Conservation (phyloP, 176 grass and related monocot species). For the Oryza officinalis region DNA sequence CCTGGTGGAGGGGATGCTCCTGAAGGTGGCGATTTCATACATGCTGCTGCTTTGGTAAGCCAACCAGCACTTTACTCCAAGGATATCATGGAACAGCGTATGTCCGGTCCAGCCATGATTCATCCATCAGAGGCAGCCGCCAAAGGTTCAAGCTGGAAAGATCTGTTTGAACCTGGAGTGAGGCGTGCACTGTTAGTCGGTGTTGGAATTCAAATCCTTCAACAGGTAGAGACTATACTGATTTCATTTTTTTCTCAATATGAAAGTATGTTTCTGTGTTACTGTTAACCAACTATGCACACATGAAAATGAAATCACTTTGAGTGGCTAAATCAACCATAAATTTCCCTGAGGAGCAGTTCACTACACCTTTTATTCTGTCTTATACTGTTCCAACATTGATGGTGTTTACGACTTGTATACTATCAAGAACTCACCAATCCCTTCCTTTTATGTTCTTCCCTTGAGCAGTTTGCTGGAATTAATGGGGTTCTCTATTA, state of each 20-base stretch:
- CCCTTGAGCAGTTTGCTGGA: slow-evolving; percentile 67
- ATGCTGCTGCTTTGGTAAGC: slow-evolving; percentile 84
- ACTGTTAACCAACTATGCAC: too few relatives aligned
- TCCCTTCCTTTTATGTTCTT: neutral
- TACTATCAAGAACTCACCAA: slow-evolving; percentile 20
- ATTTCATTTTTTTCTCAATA: too few relatives aligned
- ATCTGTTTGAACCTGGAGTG: slow-evolving; percentile 82
- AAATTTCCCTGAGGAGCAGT: too few relatives aligned
- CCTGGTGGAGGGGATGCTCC: slow-evolving; percentile 54
- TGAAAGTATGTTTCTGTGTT: too few relatives aligned
- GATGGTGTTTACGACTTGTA: neutral
- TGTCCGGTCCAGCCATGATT: slow-evolving; percentile 64
- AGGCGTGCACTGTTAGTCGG: slow-evolving; percentile 73
- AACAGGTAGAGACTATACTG: slow-evolving; percentile 60
- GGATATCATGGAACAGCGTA: slow-evolving; percentile 54
- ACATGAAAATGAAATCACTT: too few relatives aligned
- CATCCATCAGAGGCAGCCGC: slow-evolving; percentile 61
- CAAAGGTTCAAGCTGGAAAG: slow-evolving; percentile 64
- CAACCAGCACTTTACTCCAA: slow-evolving; percentile 77
- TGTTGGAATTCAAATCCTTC: slow-evolving; percentile 82
- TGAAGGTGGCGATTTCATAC: slow-evolving; percentile 60
- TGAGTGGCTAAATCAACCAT: too few relatives aligned
- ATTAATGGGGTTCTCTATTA: slow-evolving; percentile 96
- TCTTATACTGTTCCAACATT: neutral
- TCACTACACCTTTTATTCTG: too few relatives aligned